Conservation (phyloP, 2,329 filamentous ascomycete genomes). For the Sarocladium oryzae region DNA sequence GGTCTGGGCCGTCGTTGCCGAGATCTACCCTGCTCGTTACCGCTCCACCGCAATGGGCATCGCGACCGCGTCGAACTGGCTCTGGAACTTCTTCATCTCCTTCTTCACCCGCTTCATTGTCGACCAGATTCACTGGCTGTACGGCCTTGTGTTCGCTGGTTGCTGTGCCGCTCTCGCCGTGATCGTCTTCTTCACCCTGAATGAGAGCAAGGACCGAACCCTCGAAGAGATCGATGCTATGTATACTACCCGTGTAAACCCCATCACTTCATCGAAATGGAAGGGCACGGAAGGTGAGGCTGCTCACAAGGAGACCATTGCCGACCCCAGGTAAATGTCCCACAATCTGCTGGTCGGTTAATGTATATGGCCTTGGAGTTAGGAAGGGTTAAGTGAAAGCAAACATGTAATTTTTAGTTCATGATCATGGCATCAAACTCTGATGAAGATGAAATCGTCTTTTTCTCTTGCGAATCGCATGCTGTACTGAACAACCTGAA, state of each 20-base stretch:
- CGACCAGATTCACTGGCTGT: slow-evolving; percentile 60
- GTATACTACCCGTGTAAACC: slow-evolving; percentile 52
- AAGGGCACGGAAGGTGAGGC: slow-evolving; percentile 5
- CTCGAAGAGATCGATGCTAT: slow-evolving; percentile 74
- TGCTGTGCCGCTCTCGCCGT: slow-evolving; percentile 57
- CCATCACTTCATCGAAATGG: slow-evolving; percentile 32
- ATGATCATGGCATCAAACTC: too few species aligned
- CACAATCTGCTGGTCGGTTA: too few species aligned
- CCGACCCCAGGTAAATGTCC: background rate
- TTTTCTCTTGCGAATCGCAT: too few species aligned
- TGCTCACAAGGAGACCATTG: slow-evolving; percentile 3
- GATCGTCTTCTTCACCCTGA: slow-evolving; percentile 70
- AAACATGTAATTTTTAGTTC: too few species aligned
- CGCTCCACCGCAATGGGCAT: slow-evolving; percentile 48
- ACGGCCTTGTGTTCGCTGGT: slow-evolving; percentile 65
- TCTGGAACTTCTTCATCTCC: slow-evolving; percentile 57
- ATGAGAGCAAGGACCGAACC: slow-evolving; percentile 64
- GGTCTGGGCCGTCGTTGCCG: slow-evolving; percentile 59
- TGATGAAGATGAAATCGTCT: too few species aligned
- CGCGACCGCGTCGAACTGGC: slow-evolving; percentile 53
- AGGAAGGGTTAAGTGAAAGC: too few species aligned
- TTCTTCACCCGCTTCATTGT: slow-evolving; percentile 66
- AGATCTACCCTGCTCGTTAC: slow-evolving; percentile 56
- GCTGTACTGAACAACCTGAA: too few species aligned
- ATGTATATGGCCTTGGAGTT: too few species aligned